A percentile compares a stretch with the other conserved stretches of the same genome.
These are phyloP conservation scores for Penicillium desertorum DNA, from an alignment of 495 filamentous ascomycete genomes.

Conservation along the genomic window DNA sequence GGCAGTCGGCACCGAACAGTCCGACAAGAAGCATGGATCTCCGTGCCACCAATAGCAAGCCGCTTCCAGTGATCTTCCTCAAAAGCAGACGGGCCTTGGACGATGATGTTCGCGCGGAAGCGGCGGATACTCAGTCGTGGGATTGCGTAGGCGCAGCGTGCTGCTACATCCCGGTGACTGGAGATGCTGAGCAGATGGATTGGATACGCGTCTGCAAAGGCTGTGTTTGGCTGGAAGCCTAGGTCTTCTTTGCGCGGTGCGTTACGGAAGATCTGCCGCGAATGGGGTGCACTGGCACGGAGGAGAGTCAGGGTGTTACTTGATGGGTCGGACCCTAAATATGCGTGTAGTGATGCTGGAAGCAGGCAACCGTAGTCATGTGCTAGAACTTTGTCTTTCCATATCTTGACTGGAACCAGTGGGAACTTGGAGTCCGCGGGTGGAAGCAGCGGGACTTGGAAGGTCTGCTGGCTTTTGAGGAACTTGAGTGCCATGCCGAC, in stretches of 20 bases:
- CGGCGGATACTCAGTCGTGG: slow-evolving; percentile 63
- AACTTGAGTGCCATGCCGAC: slow-evolving; percentile 26
- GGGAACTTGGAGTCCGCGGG: slow-evolving; percentile 54
- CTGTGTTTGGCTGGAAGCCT: slow-evolving; percentile 74
- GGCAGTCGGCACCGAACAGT: slow-evolving; percentile 80
- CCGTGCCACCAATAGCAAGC: slow-evolving; percentile 52
- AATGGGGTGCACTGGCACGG: slow-evolving; percentile 59
- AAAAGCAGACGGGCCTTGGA: slow-evolving; percentile 62
- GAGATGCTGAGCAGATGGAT: slow-evolving; percentile 76
- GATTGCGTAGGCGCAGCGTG: slow-evolving; percentile 52
- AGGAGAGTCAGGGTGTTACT: slow-evolving; percentile 63
- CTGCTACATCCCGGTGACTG: slow-evolving; percentile 63
- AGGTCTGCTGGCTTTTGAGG: slow-evolving; percentile 30
- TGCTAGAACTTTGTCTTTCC: slow-evolving; percentile 64
- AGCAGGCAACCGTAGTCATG: slow-evolving; percentile 49
- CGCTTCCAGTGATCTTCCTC: slow-evolving; percentile 79
- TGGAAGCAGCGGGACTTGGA: slow-evolving; percentile 67
- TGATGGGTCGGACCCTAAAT: slow-evolving; percentile 45
- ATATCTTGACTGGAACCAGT: slow-evolving; percentile 67
- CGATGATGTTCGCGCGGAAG: slow-evolving; percentile 83
- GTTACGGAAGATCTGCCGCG: slow-evolving; percentile 70
- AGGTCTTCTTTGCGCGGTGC: slow-evolving; percentile 67
- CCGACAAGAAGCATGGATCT: slow-evolving; percentile 63
- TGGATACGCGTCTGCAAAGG: slow-evolving; percentile 88
- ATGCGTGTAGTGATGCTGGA: slow-evolving; percentile 57